Evolutionary conservation across 1,284 basidiomycete species (phyloP), one percentile per base, ranked within the genome.

Genomic region (Puccinia hordei): DNA sequence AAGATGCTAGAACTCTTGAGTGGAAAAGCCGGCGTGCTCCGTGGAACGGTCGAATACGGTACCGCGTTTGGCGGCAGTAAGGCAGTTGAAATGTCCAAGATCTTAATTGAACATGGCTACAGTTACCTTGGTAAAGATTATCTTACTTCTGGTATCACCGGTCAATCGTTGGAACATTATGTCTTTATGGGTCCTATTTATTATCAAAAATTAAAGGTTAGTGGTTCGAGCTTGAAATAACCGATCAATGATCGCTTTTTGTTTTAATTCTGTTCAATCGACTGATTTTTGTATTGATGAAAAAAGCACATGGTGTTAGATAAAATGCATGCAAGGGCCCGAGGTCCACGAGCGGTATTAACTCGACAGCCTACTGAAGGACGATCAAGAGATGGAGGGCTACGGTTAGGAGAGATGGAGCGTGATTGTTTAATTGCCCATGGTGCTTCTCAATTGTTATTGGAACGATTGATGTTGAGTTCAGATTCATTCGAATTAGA

Each of bases 121-220:
- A 95, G 91, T 85, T 99, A 99, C 84, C 92, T 91, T 49, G 97
- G 97, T 38, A 99, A 99, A 87, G 97, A 99, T 85, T 97, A 95
- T 91, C 89, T 99, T 66, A 98, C 95, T 1, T 95, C 93, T 84
- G 97, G 97, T 33, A 98, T 98, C 84, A 99, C 96, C 33, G 97
- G 97, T 27, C 93, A 99, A 87, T 92, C 93, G 53, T 87, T 99
- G 84, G 95, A 99, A 87, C 93, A 93, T 59, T 99, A 99, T 85
- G 95, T 97, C 46, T 99, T 96, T 88, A 98, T 98, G 86, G 96
- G 96, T 12, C 97, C 97, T 38, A 99, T 98, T 84, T 98, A 97
- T 87, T 98, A 98, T 86, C 96, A 97, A 88, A 92, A 92, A 85
- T 83, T 88, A 82, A 41, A 79, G 55, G 74, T 76, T 17, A 44